Conservation (phyloP, 208 protist genomes). For the Wallacemonas sp. region DNA sequence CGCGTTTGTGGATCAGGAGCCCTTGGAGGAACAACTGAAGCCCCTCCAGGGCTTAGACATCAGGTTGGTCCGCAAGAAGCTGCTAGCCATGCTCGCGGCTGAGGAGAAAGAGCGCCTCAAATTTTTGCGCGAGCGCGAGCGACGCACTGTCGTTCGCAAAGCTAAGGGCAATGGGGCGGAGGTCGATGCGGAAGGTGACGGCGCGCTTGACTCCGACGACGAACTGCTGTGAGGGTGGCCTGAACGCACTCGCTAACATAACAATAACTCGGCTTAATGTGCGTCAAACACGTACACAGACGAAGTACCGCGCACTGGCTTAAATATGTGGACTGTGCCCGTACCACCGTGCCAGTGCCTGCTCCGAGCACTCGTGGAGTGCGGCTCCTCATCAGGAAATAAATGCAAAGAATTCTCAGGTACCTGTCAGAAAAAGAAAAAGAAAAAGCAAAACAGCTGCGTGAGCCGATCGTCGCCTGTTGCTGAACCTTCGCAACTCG, state of each 20-base stretch:
- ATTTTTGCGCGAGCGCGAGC: slow-evolving; percentile 55
- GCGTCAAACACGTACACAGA: not conserved
- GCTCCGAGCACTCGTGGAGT: too few species aligned
- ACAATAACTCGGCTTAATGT: too few species aligned
- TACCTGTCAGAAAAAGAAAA: too few species aligned
- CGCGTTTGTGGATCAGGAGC: slow-evolving; percentile 57
- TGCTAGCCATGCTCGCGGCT: slow-evolving; percentile 18
- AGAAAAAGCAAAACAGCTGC: too few species aligned
- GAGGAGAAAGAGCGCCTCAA: slow-evolving; percentile 43
- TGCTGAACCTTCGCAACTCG: too few species aligned
- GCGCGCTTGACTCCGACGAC: slow-evolving; percentile 12
- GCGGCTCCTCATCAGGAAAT: too few species aligned
- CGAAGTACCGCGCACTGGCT: too few species aligned
- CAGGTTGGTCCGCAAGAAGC: slow-evolving; percentile 41
- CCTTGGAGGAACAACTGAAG: slow-evolving; percentile 49
- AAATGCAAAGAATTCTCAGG: too few species aligned
- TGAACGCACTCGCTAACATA: too few species aligned
- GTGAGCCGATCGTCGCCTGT: too few species aligned
- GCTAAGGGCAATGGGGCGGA: not conserved
- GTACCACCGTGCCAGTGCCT: too few species aligned
- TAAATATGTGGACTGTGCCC: too few species aligned
- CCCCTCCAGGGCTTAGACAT: slow-evolving; percentile 58
- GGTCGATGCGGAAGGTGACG: slow-evolving; percentile 9
- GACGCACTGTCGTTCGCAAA: slow-evolving; percentile 52
- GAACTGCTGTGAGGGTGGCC: not conserved